Evolutionary conservation across 768 basidiomycete genomes (phyloP).

Genomic region (Zangia roseola): DNA sequence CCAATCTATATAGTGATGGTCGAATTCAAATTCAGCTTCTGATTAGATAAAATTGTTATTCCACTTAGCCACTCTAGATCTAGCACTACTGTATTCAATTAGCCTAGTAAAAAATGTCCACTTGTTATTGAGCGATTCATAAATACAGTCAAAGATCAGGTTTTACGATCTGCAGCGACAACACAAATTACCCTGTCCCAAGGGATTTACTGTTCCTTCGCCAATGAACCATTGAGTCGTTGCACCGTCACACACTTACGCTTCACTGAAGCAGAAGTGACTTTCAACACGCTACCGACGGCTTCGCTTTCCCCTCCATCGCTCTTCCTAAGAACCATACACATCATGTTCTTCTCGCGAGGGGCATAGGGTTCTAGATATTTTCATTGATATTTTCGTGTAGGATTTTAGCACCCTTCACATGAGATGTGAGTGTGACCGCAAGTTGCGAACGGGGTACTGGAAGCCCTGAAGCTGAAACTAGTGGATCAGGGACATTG

Average conservation of each 20-base stretch:
- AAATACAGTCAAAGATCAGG: no score
- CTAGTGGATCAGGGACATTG: not conserved
- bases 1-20: no score
- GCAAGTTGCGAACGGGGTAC: not conserved
- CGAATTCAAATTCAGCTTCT: no score
- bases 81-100: no score
- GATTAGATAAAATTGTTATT: no score
- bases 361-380: not conserved
- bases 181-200: not conserved
- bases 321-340: slow-evolving; percentile 1
- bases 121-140: no score
- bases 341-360: not conserved
- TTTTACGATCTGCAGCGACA: no score
- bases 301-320: not conserved
- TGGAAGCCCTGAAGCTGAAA: not conserved
- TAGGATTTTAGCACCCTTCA: not conserved
- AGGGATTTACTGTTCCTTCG: not conserved
- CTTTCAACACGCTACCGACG: not conserved
- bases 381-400: not conserved
- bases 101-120: no score
- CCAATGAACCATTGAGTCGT: not conserved
- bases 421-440: not conserved
- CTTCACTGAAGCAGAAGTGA: not conserved
- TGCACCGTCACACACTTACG: not conserved
- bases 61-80: no score